Evolutionary conservation across 2,329 filamentous ascomycete genomes (phyloP), one percentile per base, ranked within the genome.

Genomic region (Colletotrichum lupini): DNA sequence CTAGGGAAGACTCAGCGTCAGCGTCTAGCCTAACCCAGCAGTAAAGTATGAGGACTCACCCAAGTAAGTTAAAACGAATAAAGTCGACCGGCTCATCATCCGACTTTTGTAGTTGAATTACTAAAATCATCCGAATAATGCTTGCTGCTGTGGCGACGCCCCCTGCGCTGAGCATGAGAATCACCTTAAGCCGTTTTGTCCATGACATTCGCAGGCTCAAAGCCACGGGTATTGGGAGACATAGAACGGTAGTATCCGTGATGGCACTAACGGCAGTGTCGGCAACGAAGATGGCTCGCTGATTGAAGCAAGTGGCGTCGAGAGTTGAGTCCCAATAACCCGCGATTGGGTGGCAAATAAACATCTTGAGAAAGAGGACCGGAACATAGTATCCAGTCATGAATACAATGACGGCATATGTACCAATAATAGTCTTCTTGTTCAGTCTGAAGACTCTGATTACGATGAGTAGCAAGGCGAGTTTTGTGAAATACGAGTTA

Each of bases 401-500:
- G 58, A 83, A 64, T 5, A 71, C 79, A 22, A 86, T 79, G 59
- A 85, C 81, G 46, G 81, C 32, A 74, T 83, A 83, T 53, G 86
- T 82, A 32, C 82, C 81, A 7, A 81, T 77, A 5, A 82, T 77
- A 5, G 80, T 81, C 75, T 84, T 84, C 49, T 78, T 81, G 72
- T 84, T 83, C 3, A 82, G 78, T 14, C 80, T 81, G 75, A 86
- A 86, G 8, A 86, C 83, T 19, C 84, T 79, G 7, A 80, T 80
- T 69, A 85, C 84, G 66, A 86, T 85, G 74, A 83, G 79, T 3
- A 86, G 80, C 3, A 86, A 81, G 22, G 80, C 77, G n/a, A 85
- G 81, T 52, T 82, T 71, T n/a, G 84, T 83, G 9, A 81, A 77
- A 57, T 82, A 79, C 16, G 85, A 82, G 76, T 84, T 85, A 19